Percentiles rank a stretch among this genome's conserved stretches.
Conservation (phyloP, 2,329 filamentous ascomycete species). For the Scytalidium sp. region DNA sequence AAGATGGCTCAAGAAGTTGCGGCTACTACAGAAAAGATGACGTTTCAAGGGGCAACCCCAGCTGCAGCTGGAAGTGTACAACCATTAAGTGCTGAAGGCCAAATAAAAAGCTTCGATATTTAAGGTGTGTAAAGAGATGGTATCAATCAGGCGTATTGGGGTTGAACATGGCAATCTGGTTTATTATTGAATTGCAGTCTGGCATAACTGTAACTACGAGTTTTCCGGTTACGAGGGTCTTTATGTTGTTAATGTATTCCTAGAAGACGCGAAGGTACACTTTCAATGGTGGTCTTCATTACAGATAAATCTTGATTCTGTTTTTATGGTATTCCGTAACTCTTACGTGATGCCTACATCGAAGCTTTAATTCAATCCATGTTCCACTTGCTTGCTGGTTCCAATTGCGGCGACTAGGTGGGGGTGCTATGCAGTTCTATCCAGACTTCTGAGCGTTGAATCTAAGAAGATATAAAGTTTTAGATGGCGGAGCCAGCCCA, state of each 20-base stretch:
- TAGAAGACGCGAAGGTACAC: background rate
- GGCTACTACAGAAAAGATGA: constrained; percentile 41
- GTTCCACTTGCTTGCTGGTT: too few species aligned
- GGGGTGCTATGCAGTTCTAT: too few species aligned
- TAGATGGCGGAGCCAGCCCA: too few species aligned
- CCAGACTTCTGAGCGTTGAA: too few species aligned
- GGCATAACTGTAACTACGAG: background rate
- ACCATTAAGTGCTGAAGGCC: constrained; percentile 52
- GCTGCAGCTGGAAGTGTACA: constrained; percentile 41
- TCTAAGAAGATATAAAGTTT: too few species aligned
- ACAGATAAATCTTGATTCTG: background rate
- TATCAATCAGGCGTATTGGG: background rate
- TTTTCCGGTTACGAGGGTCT: background rate
- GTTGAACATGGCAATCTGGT: background rate
- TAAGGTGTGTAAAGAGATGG: constrained; percentile 13
- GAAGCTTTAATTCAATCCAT: too few species aligned
- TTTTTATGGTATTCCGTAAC: background rate
- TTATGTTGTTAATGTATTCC: background rate
- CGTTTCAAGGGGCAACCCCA: constrained; percentile 44
- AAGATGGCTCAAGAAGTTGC: constrained; percentile 30
- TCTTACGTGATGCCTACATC: background rate
- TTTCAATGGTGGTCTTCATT: background rate
- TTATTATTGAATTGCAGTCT: background rate
- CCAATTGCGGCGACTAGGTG: too few species aligned
- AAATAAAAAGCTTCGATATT: constrained; percentile 44